Percentiles rank a stretch among this genome's conserved stretches.
phyloP scores from a whole-genome alignment of 257 asterid species.

The Solanum infundibuliforme region DNA sequence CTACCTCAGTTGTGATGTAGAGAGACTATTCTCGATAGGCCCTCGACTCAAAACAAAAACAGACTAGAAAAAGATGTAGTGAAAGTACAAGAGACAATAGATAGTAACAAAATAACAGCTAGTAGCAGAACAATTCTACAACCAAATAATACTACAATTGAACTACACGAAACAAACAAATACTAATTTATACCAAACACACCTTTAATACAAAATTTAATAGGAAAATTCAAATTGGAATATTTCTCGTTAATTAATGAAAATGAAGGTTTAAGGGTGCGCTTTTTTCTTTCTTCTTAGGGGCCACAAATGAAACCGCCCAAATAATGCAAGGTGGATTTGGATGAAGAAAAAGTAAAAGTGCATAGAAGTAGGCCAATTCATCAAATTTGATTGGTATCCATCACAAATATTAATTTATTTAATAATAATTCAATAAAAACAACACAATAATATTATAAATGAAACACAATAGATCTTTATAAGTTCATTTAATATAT shows the following conservation, averaged over 20 bases:
- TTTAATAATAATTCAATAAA: not conserved
- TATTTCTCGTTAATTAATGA: not conserved
- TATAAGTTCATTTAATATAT: too few relatives aligned
- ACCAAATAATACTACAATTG: not conserved
- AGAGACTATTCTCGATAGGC: not conserved
- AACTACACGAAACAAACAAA: not conserved
- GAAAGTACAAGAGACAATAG: not conserved
- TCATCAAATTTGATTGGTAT: not conserved
- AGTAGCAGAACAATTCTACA: not conserved
- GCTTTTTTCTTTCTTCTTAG: not conserved
- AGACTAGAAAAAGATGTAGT: not conserved
- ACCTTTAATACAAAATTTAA: not conserved
- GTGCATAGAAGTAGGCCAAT: not conserved
- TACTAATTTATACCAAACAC: not conserved
- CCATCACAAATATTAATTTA: not conserved
- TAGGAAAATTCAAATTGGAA: not conserved
- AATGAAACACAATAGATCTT: not conserved
- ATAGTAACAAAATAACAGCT: not conserved
- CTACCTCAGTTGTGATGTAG: not conserved
- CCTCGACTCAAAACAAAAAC: not conserved
- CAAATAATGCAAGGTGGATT: not conserved
- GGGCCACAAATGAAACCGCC: not conserved
- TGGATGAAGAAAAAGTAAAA: not conserved
- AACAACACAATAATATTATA: not conserved
- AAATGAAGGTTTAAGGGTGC: not conserved